Conservation (phyloP, 1,139 yeast genomes). For the Ashbya aceris region DNA sequence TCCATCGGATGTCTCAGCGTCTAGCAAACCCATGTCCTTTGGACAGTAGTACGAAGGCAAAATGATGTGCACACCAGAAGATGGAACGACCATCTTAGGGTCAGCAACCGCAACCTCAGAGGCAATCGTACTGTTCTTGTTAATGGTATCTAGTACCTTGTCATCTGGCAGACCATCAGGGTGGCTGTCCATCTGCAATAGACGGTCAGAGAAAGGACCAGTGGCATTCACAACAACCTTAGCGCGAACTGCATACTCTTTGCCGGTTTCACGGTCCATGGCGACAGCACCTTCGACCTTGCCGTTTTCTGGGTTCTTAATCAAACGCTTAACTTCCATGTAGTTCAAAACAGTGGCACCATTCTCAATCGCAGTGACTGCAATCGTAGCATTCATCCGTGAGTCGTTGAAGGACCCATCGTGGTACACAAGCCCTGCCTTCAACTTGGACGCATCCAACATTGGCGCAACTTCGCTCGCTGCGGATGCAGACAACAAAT, state of each 20-base stretch:
- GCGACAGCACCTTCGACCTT: conserved; percentile 71
- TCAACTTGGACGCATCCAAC: conserved; percentile 70
- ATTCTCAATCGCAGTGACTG: conserved; percentile 72
- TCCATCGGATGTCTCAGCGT: conserved; percentile 89
- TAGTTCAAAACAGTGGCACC: conserved; percentile 92
- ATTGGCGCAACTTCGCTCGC: conserved; percentile 79
- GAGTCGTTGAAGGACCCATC: conserved; percentile 94
- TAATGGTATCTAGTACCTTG: conserved; percentile 30
- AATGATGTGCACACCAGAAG: conserved; percentile 88
- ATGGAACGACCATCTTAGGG: conserved; percentile 78
- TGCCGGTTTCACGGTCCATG: conserved; percentile 63
- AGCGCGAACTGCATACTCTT: conserved; percentile 50
- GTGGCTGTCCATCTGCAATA: conserved; percentile 79
- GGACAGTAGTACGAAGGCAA: conserved; percentile 93
- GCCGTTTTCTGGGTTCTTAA: conserved; percentile 51
- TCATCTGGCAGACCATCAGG: conserved; percentile 56
- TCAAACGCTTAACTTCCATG: conserved; percentile 65
- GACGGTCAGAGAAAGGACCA: conserved; percentile 82
- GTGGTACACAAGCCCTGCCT: conserved; percentile 88
- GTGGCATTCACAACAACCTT: conserved; percentile 85
- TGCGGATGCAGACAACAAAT: conserved; percentile 56
- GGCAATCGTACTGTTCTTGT: conserved; percentile 14
- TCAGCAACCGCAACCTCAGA: conserved; percentile 24
- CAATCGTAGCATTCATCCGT: conserved; percentile 80
- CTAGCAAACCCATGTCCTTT: conserved; percentile 75